Evolutionary conservation across 176 grass and related monocot genomes (phyloP), one percentile per base, ranked within the genome.

Genomic region (Eragrostis nindensis): DNA sequence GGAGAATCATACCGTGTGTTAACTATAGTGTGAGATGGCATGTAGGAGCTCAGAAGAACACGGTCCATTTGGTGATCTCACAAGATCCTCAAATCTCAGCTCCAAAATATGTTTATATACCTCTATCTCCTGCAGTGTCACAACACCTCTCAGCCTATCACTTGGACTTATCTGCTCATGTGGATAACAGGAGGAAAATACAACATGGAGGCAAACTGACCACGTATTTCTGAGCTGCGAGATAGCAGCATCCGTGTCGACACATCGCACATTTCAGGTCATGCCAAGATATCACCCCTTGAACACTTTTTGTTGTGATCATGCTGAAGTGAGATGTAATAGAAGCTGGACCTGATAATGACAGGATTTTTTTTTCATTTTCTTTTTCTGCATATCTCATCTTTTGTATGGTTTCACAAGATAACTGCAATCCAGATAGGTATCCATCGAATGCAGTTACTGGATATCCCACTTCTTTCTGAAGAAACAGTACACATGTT

Each of bases 141-240:
- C 70, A 76, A 46, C 54, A 61, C 60, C 24, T 80, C 89, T 83
- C 71, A 86, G 65, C 67, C 79, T 56, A 72, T 26, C 68, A 68
- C 40, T 89, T 92, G 86, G 80, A 92, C 48, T 87, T 92, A 94
- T 97, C 91, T 92, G 82, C 47, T 86, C 63, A 83, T 89, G 80
- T 77, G 88, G 92, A 91, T 89, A 82, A 86, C 36, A 68, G 19
- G 77, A 82, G 74, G 62, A 88, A 93, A 71, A 76, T 32, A 56
- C 70, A 40, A 71, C 42, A 62, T 88, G 82, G 84, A 87, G 65
- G 68, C 29, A 88, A 65, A 59, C 47, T 87, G 88, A 60, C 92
- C 92, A 89, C 86, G 91, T 82, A 48, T 91, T 89, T 65, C 49
- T 66, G 77, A 80, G 79, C 78, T 72, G 47, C 77, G 69, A 85